Conservation (phyloP, 768 basidiomycete species). For the Tulasnella sp. region DNA sequence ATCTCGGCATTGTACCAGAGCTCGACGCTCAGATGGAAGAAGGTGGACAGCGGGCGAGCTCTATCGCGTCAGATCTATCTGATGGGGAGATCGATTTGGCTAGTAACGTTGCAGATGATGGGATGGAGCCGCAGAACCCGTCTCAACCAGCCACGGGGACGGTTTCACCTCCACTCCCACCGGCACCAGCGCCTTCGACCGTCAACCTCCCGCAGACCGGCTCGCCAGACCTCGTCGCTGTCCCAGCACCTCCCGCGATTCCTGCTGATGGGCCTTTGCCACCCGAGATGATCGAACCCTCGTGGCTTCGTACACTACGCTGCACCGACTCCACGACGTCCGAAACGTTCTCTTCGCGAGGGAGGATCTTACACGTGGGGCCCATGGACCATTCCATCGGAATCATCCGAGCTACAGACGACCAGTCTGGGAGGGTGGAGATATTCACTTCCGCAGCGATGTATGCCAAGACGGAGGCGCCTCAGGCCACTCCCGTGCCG, state of each 20-base stretch:
- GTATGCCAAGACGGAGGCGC: background rate
- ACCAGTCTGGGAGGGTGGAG: background rate
- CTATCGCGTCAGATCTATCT: too few relatives aligned
- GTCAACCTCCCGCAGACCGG: too few relatives aligned
- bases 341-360: background rate
- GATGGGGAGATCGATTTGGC: too few relatives aligned
- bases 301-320: conserved; percentile 8
- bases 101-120: too few relatives aligned
- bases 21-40: background rate
- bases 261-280: background rate
- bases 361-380: conserved; percentile 1
- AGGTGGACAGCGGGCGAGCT: background rate
- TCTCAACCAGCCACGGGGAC: background rate
- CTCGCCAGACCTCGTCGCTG: background rate
- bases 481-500: too few relatives aligned
- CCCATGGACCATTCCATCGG: background rate
- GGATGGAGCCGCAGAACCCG: background rate
- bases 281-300: conserved; percentile 2
- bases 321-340: conserved; percentile 3
- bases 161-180: background rate
- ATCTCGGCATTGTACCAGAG: conserved; percentile 8
- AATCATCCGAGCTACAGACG: conserved; percentile 5
- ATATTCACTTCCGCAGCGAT: conserved; percentile 9
- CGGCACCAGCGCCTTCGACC: too few relatives aligned
- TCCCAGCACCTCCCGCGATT: background rate